Evolutionary conservation across 2,329 filamentous ascomycete genomes (phyloP).

Genomic region (Fusarium tricinctum): DNA sequence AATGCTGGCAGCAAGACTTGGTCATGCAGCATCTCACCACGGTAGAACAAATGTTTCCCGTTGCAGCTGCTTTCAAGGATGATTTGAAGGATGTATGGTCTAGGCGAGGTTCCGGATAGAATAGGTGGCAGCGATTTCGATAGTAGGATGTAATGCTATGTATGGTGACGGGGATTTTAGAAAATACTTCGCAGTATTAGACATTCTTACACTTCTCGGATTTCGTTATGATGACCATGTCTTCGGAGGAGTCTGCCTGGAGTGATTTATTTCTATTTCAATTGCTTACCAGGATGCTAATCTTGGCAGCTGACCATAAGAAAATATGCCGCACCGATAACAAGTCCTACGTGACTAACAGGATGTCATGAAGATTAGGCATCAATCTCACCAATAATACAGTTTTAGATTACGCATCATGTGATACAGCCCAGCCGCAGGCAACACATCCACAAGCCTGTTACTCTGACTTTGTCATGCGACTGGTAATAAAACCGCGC

Average conservation of each 20-base stretch:
- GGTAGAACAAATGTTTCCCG: conserved; percentile 46
- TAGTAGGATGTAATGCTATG: too few species aligned
- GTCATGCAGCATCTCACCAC: conserved; percentile 40
- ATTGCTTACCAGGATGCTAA: background rate
- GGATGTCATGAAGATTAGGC: conserved; percentile 22
- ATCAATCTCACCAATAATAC: conserved; percentile 19
- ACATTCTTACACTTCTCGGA: background rate
- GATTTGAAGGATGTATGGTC: conserved; percentile 46
- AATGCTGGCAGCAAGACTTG: conserved; percentile 40
- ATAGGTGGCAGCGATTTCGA: background rate
- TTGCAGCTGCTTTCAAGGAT: conserved; percentile 45
- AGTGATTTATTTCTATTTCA: background rate
- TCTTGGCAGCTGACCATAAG: conserved; percentile 23
- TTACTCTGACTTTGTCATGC: conserved; percentile 13
- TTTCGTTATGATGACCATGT: background rate
- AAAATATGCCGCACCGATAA: conserved; percentile 2
- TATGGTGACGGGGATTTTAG: too few species aligned
- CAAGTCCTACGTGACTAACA: conserved; percentile 11
- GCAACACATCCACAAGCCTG: conserved; percentile 11
- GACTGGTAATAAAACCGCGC: conserved; percentile 15
- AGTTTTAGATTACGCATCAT: conserved; percentile 22
- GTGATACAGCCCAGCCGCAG: conserved; percentile 28
- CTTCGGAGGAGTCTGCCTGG: background rate
- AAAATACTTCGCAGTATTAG: background rate
- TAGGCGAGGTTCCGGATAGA: background rate